Percentiles rank a stretch among this genome's conserved stretches.
These are phyloP conservation scores for Cystobasidium sp. DNA, from an alignment of 1,284 basidiomycete species.

Conservation along the genomic window DNA sequence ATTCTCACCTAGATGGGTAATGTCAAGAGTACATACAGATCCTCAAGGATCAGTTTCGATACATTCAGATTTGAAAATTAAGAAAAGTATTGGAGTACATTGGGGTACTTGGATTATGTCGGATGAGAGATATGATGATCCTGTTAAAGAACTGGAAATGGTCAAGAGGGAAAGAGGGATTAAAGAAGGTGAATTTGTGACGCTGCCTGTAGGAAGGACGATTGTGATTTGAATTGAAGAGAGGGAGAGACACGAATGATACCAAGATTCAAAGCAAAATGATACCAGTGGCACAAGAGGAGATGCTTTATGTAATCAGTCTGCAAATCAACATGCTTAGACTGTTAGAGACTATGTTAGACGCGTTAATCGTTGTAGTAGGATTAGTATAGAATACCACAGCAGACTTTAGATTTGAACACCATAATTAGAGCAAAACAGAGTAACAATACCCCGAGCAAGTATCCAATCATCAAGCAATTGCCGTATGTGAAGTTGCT, in stretches of 20 bases:
- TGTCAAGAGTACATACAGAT: conserved; percentile 59
- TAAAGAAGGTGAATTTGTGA: conserved; percentile 11
- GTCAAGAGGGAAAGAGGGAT: conserved; percentile 14
- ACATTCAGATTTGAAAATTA: conserved; percentile 55
- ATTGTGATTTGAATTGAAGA: background rate
- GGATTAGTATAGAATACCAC: too few species aligned
- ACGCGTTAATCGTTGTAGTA: too few species aligned
- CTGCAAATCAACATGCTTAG: too few species aligned
- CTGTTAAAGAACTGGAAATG: conserved; percentile 42
- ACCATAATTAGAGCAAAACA: too few species aligned
- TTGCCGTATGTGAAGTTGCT: too few species aligned
- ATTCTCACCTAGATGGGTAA: conserved; percentile 53
- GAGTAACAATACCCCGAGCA: too few species aligned
- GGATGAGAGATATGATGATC: conserved; percentile 54
- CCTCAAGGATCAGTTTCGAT: conserved; percentile 59
- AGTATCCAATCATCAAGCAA: too few species aligned
- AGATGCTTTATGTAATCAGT: too few species aligned
- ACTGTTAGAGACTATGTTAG: too few species aligned
- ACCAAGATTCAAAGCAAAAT: too few species aligned
- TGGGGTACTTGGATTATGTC: conserved; percentile 62
- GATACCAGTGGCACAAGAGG: too few species aligned
- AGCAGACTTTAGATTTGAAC: too few species aligned
- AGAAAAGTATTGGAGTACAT: conserved; percentile 59
- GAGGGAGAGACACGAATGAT: background rate
- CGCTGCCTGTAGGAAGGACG: conserved; percentile 33